These are phyloP conservation scores for Hyphopichia burtonii DNA, from an alignment of 1,139 yeast species.

Conservation along the genomic window DNA sequence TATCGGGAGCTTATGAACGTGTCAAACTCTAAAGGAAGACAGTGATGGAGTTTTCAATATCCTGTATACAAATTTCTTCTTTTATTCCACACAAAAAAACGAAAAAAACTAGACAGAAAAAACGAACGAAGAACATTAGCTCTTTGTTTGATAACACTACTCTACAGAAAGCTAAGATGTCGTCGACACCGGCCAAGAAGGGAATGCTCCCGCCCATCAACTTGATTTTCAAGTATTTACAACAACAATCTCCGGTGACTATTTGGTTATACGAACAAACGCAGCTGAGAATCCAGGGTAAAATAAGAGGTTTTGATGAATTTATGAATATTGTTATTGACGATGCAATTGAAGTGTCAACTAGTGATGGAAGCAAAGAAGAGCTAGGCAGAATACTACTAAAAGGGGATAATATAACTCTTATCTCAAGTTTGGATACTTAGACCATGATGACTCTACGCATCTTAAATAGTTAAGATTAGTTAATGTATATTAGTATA, in stretches of 20 bases:
- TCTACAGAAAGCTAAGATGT: too few relatives aligned
- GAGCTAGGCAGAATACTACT: conserved; percentile 59
- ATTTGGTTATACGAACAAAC: conserved; percentile 91
- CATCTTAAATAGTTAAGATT: not conserved
- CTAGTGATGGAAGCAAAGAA: conserved; percentile 39
- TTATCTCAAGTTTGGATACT: conserved; percentile 60
- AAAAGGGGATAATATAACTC: conserved; percentile 92
- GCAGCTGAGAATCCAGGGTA: conserved; percentile 75
- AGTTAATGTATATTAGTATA: not conserved
- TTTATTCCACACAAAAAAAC: too few relatives aligned
- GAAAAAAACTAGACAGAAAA: too few relatives aligned
- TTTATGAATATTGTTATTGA: conserved; percentile 96
- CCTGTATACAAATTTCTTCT: too few relatives aligned
- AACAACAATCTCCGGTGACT: conserved; percentile 74
- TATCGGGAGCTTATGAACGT: too few relatives aligned
- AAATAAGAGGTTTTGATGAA: conserved; percentile 91
- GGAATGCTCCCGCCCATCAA: conserved; percentile 85
- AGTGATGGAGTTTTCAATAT: too few relatives aligned
- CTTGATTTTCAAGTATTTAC: conserved; percentile 81
- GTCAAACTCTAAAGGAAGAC: too few relatives aligned
- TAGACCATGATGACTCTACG: conserved; percentile 8
- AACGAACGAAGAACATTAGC: too few relatives aligned
- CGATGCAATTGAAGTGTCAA: conserved; percentile 72
- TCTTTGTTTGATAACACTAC: too few relatives aligned
- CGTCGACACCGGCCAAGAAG: conserved; percentile 21